These are phyloP conservation scores for Aspergillus ibericus DNA, from an alignment of 2,329 filamentous ascomycete genomes.

Conservation along the genomic window DNA sequence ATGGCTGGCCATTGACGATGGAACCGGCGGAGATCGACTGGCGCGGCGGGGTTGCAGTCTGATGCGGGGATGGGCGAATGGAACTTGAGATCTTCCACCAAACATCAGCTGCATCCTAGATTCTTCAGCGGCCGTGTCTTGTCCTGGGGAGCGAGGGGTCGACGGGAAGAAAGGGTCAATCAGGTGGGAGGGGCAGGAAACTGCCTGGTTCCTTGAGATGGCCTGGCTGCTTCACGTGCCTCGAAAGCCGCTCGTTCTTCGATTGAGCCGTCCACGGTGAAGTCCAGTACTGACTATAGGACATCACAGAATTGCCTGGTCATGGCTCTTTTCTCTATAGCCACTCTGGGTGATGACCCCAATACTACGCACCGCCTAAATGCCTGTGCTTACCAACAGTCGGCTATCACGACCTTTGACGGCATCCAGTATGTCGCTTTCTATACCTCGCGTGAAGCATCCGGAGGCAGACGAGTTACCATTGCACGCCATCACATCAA, in stretches of 20 bases:
- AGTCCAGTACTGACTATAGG: background rate
- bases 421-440: slow-evolving; percentile 3
- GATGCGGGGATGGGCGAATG: background rate
- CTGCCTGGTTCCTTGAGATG: background rate
- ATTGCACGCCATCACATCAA: background rate
- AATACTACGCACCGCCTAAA: background rate
- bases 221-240: background rate
- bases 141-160: background rate
- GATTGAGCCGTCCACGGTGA: background rate
- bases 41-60: background rate
- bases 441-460: background rate
- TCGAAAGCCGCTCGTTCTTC: background rate
- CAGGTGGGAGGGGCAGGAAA: background rate
- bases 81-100: slow-evolving; percentile 2
- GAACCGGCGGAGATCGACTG: background rate
- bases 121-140: background rate
- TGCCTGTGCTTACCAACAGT: slow-evolving; percentile 4
- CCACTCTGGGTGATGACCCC: background rate
- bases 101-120: background rate
- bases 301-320: no score
- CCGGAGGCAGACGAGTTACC: background rate
- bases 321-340: background rate
- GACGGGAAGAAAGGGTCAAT: no score
- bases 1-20: background rate
- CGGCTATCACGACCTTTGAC: background rate